Evolutionary conservation across 331 rosid species (phyloP), one percentile per base, ranked within the genome.

Genomic region (Rosa hybrid): DNA sequence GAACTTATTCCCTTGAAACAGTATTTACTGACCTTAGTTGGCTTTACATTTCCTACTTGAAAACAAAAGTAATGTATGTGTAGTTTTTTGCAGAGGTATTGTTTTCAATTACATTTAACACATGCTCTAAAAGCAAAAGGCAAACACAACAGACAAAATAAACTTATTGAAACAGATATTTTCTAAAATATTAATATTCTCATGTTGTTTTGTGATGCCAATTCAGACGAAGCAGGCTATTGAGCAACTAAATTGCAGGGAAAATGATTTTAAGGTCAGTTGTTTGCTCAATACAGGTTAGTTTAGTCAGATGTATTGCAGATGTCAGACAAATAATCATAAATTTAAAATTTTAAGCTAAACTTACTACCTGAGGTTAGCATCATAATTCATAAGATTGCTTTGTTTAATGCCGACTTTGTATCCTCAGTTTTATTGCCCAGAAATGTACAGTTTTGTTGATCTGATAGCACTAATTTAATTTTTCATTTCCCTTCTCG

Each of bases 221-320:
- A 81, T 81, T 85, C 89, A 94, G 98, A 83, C 57, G 75, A 88
- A 75, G 76, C 89, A 85, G 79, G 89, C 86, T 48, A 79, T 90
- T 76, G 96, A 91, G 83, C 91, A 87, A 79, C 82, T 81, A 64
- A 90, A 90, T 79, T 41, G 59, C 86, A 88, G 86, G 84, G 83
- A 71, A 82, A 78, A 83, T 81, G 91, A 84, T 83, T 85, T 80
- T 60, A 86, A 88, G 98, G 98, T 94, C 77, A 82, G 97, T 82
- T 38, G 23, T 71, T 73, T 84, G 79, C 79, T 74, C 25, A 71
- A 67, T 77, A 8, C 68, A 6, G 14, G 6, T 20, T 23, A 81
- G 70, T 74, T 65, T 65, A 44, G 11, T 46, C 49, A 60, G 82
- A 76, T 83, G 82, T 73, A 30, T 20, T 14, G 62, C 34, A 72